phyloP scores from a whole-genome alignment of 805 yeast genomes.

The Candida cerambycidarum region DNA sequence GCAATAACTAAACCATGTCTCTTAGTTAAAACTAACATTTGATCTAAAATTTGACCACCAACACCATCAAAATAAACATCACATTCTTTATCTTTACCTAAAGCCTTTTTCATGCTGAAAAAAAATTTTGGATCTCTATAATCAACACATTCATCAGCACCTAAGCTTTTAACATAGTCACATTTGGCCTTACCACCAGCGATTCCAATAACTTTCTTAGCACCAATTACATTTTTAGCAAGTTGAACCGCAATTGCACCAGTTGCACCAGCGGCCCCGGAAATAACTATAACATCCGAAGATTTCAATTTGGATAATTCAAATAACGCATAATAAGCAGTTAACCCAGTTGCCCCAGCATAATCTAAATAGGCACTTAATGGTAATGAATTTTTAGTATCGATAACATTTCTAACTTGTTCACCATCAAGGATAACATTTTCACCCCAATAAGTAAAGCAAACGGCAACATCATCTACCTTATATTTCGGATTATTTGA shows the following conservation, averaged over 20 bases:
- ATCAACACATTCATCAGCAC: constrained; percentile 54
- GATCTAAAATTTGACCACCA: constrained; percentile 24
- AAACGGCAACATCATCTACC: constrained; percentile 25
- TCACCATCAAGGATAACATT: constrained; percentile 19
- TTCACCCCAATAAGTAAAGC: constrained; percentile 24
- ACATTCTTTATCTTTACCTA: constrained; percentile 40
- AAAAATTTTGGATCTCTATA: constrained; percentile 43
- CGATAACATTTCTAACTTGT: constrained; percentile 18
- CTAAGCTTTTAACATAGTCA: constrained; percentile 52
- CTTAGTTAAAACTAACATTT: constrained; percentile 15
- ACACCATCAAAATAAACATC: constrained; percentile 27
- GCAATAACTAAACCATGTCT: constrained; percentile 26
- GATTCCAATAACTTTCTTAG: constrained; percentile 30
- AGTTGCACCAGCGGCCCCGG: constrained; percentile 36
- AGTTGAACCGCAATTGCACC: constrained; percentile 33
- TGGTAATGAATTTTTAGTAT: constrained; percentile 17
- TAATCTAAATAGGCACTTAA: constrained; percentile 25
- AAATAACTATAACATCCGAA: constrained; percentile 24
- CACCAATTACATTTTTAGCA: constrained; percentile 28
- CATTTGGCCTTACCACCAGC: constrained; percentile 47
- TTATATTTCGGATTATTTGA: constrained; percentile 22
- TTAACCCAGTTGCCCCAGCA: constrained; percentile 29
- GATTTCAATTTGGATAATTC: constrained; percentile 30
- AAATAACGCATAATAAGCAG: constrained; percentile 32
- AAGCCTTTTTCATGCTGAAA: constrained; percentile 18